These are phyloP conservation scores for Cubamyces sp. DNA, from an alignment of 768 basidiomycete species.

Conservation along the genomic window DNA sequence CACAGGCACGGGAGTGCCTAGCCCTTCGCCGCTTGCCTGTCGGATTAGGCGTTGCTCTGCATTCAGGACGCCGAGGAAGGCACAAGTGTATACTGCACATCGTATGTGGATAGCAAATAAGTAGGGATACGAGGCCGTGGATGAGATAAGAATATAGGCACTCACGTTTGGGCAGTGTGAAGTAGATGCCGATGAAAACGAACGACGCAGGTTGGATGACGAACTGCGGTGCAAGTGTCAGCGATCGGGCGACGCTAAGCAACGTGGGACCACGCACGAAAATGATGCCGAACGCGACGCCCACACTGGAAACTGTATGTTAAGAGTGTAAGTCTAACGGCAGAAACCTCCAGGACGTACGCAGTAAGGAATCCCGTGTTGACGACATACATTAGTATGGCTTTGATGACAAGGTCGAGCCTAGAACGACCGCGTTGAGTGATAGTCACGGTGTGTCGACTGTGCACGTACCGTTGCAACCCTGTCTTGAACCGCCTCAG, in stretches of 20 bases:
- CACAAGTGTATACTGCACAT: constrained; percentile 8
- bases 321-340: not conserved
- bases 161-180: constrained; percentile 7
- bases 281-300: not conserved
- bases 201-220: not conserved
- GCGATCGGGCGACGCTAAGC: not conserved
- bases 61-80: constrained; percentile 13
- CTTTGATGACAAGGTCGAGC: constrained; percentile 7
- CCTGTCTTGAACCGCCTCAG: constrained; percentile 13
- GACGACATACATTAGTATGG: constrained; percentile 5
- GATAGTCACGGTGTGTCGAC: too few relatives aligned
- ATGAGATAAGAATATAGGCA: not conserved
- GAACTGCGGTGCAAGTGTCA: not conserved
- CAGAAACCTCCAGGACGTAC: not conserved
- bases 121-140: not conserved
- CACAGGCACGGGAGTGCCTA: not conserved
- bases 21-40: not conserved
- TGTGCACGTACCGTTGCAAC: not conserved
- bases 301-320: not conserved
- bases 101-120: not conserved
- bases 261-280: not conserved
- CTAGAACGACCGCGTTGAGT: not conserved
- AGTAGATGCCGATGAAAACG: constrained; percentile 8
- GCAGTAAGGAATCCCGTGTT: constrained; percentile 13
- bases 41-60: constrained; percentile 12